phyloP scores from a whole-genome alignment of 1,139 yeast genomes.

The Scheffersomyces lignicola region DNA sequence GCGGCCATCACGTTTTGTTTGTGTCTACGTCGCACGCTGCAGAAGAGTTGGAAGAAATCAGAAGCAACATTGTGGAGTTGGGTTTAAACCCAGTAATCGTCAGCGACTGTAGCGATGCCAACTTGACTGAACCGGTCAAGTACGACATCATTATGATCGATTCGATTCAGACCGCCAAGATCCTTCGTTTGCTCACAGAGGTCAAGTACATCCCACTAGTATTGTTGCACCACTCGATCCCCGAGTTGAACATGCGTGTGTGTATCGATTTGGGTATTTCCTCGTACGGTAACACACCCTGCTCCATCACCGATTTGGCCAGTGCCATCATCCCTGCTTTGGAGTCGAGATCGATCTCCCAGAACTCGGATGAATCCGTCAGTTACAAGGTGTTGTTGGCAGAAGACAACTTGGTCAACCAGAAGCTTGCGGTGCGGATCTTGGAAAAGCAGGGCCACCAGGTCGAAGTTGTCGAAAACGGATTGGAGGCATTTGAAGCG shows the following conservation, averaged over 20 bases:
- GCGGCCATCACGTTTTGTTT: constrained; percentile 66
- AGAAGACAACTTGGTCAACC: constrained; percentile 85
- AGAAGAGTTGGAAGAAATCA: constrained; percentile 47
- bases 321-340: constrained; percentile 82
- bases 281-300: constrained; percentile 85
- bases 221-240: constrained; percentile 71
- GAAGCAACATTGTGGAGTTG: constrained; percentile 39
- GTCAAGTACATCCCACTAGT: constrained; percentile 83
- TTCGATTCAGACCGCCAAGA: constrained; percentile 71
- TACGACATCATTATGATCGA: constrained; percentile 84
- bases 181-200: constrained; percentile 65
- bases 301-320: constrained; percentile 77
- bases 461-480: constrained; percentile 83
- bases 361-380: constrained; percentile 75
- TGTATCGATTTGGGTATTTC: constrained; percentile 86
- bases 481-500: constrained; percentile 79
- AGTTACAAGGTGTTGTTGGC: constrained; percentile 76
- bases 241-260: constrained; percentile 75
- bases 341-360: constrained; percentile 78
- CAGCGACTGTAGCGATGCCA: constrained; percentile 49
- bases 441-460: constrained; percentile 81
- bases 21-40: constrained; percentile 65
- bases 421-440: constrained; percentile 80
- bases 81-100: constrained; percentile 54
- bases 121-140: constrained; percentile 54